These are phyloP conservation scores for Fusarium xyrophilum DNA, from an alignment of 2,329 filamentous ascomycete genomes.

Conservation along the genomic window DNA sequence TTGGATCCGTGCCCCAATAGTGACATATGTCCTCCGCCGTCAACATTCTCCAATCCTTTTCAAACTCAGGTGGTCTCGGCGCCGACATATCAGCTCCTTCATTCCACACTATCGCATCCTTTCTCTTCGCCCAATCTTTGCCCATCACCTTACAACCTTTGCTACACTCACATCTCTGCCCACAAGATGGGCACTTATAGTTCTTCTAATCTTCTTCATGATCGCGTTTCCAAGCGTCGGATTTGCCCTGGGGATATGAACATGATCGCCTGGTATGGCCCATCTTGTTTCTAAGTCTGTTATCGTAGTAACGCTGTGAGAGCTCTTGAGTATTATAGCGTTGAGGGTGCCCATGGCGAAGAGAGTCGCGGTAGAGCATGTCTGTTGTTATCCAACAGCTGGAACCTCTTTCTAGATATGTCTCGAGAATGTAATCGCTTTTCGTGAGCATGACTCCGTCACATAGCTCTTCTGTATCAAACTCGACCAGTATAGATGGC, in stretches of 20 bases:
- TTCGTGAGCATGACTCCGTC: background rate
- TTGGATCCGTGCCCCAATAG: rapidly evolving
- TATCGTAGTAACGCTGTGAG: background rate
- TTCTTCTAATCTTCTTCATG: background rate
- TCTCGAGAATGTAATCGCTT: slow-evolving; percentile 10
- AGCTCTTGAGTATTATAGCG: background rate
- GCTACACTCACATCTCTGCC: background rate
- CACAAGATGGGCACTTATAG: background rate
- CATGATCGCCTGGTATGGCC: background rate
- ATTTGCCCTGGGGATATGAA: background rate
- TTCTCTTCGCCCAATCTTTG: background rate
- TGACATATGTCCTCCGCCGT: background rate
- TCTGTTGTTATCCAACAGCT: background rate
- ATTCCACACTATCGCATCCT: background rate
- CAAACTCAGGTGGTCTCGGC: slow-evolving; percentile 5
- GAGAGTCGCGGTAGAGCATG: background rate
- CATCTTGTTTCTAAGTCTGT: background rate
- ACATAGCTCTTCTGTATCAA: background rate
- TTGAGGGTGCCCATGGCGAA: background rate
- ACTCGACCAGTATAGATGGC: background rate
- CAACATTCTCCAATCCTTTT: slow-evolving; percentile 1
- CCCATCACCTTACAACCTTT: background rate
- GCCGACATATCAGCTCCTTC: background rate
- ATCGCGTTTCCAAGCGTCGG: background rate
- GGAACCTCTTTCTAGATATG: background rate